phyloP scores from a whole-genome alignment of 352 stramenopile species.

The Peronospora belbahrii region DNA sequence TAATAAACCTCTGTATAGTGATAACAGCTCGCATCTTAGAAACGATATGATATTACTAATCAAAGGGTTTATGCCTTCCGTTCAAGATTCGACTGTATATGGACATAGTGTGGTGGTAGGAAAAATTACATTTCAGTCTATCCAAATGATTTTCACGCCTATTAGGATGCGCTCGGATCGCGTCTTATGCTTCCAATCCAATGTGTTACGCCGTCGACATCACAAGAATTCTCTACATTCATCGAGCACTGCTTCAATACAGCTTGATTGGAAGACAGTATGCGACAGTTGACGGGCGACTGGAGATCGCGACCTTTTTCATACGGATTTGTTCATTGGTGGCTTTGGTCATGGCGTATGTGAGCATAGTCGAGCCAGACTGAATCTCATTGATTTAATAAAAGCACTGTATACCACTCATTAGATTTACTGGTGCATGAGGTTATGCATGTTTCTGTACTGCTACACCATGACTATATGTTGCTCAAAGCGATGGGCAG shows the following conservation, averaged over 20 bases:
- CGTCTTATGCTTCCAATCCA: slow-evolving; percentile 5
- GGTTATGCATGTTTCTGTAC: slow-evolving; percentile 12
- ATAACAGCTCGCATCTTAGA: too few relatives aligned
- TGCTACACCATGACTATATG: too few relatives aligned
- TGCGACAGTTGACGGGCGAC: slow-evolving; percentile 22
- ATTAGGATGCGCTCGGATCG: too few relatives aligned
- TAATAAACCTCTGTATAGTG: too few relatives aligned
- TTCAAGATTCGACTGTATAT: background rate
- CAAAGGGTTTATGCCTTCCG: background rate
- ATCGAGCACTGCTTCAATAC: background rate
- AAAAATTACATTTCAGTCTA: too few relatives aligned
- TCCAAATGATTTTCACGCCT: too few relatives aligned
- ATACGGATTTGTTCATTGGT: too few relatives aligned
- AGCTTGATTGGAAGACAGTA: slow-evolving; percentile 10
- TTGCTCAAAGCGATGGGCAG: too few relatives aligned
- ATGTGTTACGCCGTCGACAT: background rate
- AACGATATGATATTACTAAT: too few relatives aligned
- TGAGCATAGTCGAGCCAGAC: slow-evolving; percentile 9
- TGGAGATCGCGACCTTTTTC: too few relatives aligned
- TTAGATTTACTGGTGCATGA: background rate
- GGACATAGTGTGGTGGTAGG: background rate
- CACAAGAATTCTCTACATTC: slow-evolving; percentile 10
- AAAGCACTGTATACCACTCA: too few relatives aligned
- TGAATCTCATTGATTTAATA: too few relatives aligned
- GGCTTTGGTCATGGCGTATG: slow-evolving; percentile 13